Conservation (phyloP, 2,329 filamentous ascomycete species). For the Esteya vermicola region DNA sequence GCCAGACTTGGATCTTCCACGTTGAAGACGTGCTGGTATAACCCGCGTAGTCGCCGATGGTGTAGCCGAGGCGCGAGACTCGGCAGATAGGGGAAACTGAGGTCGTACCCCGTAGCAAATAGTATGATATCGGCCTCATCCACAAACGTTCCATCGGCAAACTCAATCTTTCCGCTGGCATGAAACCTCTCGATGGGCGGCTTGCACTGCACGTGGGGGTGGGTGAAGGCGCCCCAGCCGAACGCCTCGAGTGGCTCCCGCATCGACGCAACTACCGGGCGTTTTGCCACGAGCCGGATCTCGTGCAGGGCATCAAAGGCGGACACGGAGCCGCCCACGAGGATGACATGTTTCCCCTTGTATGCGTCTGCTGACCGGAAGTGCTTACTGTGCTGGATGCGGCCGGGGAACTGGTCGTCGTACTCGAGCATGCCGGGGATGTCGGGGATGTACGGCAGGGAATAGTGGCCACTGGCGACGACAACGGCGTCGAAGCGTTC, state of each 20-base stretch:
- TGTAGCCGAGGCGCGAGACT: too few species aligned
- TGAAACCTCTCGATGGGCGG: constrained; percentile 32
- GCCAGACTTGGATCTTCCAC: constrained; percentile 48
- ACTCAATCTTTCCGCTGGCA: constrained; percentile 15
- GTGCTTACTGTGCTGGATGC: constrained; percentile 54
- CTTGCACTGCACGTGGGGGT: constrained; percentile 36
- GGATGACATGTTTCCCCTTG: constrained; percentile 25
- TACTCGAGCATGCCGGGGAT: constrained; percentile 44
- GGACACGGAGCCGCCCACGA: constrained; percentile 36
- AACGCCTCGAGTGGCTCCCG: constrained; percentile 28
- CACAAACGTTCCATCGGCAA: constrained; percentile 34
- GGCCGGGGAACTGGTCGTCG: constrained; percentile 35
- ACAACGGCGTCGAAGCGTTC: neutral
- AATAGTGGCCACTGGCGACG: constrained; percentile 33
- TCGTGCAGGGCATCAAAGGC: constrained; percentile 27
- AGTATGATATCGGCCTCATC: constrained; percentile 39
- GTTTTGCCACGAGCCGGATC: constrained; percentile 20
- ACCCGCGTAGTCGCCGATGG: constrained; percentile 23
- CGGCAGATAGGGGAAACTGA: constrained; percentile 42
- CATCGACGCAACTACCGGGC: constrained; percentile 9
- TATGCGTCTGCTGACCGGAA: constrained; percentile 45
- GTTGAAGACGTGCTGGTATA: constrained; percentile 39
- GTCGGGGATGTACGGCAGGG: constrained; percentile 44
- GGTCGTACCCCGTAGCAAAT: constrained; percentile 45
- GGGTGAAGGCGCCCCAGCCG: constrained; percentile 40